Evolutionary conservation across 1,284 basidiomycete species (phyloP), one percentile per base, ranked within the genome.

Genomic region (Fomitopsis palustris): DNA sequence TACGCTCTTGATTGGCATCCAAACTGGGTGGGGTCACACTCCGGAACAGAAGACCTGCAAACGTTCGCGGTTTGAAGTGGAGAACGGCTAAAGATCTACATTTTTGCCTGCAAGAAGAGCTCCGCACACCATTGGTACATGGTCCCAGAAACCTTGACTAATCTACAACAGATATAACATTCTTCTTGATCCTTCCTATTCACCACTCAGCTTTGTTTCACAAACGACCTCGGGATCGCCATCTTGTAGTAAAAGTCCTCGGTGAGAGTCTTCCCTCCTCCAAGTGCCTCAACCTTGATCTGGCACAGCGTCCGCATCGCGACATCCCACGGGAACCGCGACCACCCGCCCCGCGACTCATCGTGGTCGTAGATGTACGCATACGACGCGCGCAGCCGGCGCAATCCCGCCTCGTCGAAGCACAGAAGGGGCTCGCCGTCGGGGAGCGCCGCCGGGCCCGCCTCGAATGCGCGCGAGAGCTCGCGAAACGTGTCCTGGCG

Each of bases 311-410:
- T 75, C 14, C 81, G 72, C 71, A 81, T 77, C 0, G 80, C 79
- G 38, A 85, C 75, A 64, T 84, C 75, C 72, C 77, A 85, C 3
- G 83, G 80, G 60, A 84, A 84, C 16, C 78, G 73, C 3, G 75
- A 73, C 69, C 71, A 78, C 31, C 64, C 60, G 1, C 39, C 16
- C 29, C 21, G 42, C 31, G 29, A 17, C 57, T 60, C 31, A 64
- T 69, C 41, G 56, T 60, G 58, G 62, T 81, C 80, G 60, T 76
- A 74, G 9, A 73, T 54, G 64, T 84, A 85, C 2, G 82, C 83
- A 63, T 79, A 84, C 9, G 82, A 84, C 0, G 83, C 82, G 62
- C 76, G 75, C 47, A 83, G 57, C 1, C 71, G 67, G n/a, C 68
- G 65, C 17, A 78, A 57, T 23, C 77, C 72, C 17, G 70, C 67